A percentile compares a stretch with the other conserved stretches of the same genome.
Evolutionary conservation across 163 green algal species (phyloP).

Genomic region (Chlamydomonas reinhardtii): DNA sequence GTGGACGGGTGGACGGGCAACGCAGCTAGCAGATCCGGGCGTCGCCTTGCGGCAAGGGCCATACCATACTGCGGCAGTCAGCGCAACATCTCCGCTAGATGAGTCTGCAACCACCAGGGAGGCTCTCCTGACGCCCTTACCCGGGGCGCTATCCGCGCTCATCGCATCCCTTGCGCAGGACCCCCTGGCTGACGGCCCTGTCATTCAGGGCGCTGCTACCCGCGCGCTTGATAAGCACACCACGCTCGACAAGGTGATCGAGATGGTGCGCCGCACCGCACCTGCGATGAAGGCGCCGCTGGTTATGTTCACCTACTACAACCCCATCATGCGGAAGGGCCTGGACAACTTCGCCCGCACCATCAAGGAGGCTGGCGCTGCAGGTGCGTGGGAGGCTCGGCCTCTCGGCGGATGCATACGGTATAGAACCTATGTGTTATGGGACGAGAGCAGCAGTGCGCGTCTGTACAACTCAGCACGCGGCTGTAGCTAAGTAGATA

Average conservation of each 20-base stretch:
- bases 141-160: too few relatives aligned
- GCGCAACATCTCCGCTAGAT: too few relatives aligned
- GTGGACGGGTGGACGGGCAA: too few relatives aligned
- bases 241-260: conserved; percentile 87
- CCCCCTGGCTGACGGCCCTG: conserved; percentile 96
- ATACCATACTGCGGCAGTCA: too few relatives aligned
- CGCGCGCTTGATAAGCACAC: conserved; percentile 85
- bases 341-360: conserved; percentile 86
- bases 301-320: conserved; percentile 99
- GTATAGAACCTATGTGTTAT: too few relatives aligned
- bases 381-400: conserved; percentile 55
- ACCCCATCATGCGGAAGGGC: conserved; percentile 94
- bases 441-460: too few relatives aligned
- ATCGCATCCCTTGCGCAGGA: conserved; percentile 71
- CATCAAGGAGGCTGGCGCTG: conserved; percentile 84
- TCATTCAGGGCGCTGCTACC: conserved; percentile 94
- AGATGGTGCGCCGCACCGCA: conserved; percentile 72
- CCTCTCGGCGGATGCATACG: background rate
- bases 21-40: too few relatives aligned
- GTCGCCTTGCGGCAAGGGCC: too few relatives aligned
- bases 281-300: conserved; percentile 86
- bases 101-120: too few relatives aligned
- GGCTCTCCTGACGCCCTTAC: too few relatives aligned
- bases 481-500: too few relatives aligned
- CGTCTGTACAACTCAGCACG: too few relatives aligned